These are phyloP conservation scores for Penicillium oxalicum DNA, from an alignment of 2,329 filamentous ascomycete genomes.

Conservation along the genomic window DNA sequence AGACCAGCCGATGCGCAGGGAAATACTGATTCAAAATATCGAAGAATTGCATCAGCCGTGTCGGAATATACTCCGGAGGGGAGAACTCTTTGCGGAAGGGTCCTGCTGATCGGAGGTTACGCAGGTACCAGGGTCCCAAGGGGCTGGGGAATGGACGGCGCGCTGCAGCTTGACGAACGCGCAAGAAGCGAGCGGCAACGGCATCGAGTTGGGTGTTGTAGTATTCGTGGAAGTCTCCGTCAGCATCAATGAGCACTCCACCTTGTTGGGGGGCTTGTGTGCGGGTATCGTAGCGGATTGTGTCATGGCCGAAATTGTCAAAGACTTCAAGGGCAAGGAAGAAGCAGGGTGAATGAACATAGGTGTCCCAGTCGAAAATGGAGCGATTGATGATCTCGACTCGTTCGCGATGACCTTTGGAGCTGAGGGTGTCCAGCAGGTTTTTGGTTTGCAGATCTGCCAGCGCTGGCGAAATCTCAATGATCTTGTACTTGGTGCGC, in stretches of 20 bases:
- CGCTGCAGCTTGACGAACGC: constrained; percentile 71
- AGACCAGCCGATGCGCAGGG: constrained; percentile 79
- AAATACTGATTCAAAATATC: constrained; percentile 83
- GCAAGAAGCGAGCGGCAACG: constrained; percentile 72
- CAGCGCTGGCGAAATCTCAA: constrained; percentile 83
- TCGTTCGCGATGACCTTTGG: constrained; percentile 70
- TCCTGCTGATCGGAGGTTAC: constrained; percentile 57
- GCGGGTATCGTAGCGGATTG: constrained; percentile 77
- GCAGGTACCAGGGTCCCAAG: constrained; percentile 47
- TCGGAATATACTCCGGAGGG: constrained; percentile 86
- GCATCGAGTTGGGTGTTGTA: constrained; percentile 78
- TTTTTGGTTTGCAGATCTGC: constrained; percentile 71
- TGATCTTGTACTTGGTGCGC: constrained; percentile 88
- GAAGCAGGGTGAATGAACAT: constrained; percentile 89
- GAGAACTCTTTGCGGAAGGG: constrained; percentile 74
- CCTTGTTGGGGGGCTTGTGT: constrained; percentile 83
- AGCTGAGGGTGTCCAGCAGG: constrained; percentile 59
- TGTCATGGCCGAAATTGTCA: constrained; percentile 96
- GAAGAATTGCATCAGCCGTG: constrained; percentile 93
- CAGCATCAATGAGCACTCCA: constrained; percentile 73
- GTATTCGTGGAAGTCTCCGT: constrained; percentile 92
- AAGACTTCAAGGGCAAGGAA: constrained; percentile 98
- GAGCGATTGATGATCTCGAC: constrained; percentile 93
- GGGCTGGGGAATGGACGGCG: constrained; percentile 40
- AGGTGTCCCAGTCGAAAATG: constrained; percentile 87